Evolutionary conservation across 2,329 filamentous ascomycete species (phyloP).

Genomic region (Zymoseptoria crescenta): DNA sequence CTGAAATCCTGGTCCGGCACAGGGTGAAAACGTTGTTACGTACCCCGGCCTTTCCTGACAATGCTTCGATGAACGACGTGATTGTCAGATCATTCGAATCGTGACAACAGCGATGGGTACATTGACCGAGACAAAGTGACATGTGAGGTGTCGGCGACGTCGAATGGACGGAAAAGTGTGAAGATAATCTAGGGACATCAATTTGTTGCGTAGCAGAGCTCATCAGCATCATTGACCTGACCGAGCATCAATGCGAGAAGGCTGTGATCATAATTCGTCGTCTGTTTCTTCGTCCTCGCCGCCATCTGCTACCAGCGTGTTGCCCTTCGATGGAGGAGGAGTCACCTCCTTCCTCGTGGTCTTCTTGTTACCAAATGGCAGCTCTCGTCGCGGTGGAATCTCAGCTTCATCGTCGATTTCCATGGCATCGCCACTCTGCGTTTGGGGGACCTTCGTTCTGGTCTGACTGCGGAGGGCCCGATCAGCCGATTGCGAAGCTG

Average conservation of each 20-base stretch:
- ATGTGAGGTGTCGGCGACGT: not conserved
- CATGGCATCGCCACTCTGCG: slow-evolving; percentile 2
- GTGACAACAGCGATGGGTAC: not conserved
- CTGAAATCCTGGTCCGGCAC: not conserved
- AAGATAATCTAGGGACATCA: not conserved
- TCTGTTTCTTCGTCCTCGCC: slow-evolving; percentile 28
- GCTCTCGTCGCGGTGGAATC: slow-evolving; percentile 14
- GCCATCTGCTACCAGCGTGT: not conserved
- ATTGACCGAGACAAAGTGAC: not conserved
- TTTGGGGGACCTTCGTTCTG: not conserved
- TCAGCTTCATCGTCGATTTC: slow-evolving; percentile 9
- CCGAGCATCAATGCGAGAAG: not conserved
- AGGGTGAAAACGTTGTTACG: not conserved
- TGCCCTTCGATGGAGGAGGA: slow-evolving; percentile 5
- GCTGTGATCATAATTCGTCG: slow-evolving; percentile 24
- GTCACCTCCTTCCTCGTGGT: slow-evolving; percentile 8
- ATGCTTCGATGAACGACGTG: not conserved
- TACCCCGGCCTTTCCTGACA: not conserved
- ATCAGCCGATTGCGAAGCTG: slow-evolving; percentile 1
- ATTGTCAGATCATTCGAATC: not conserved
- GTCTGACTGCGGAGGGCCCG: slow-evolving; percentile 1
- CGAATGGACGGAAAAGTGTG: not conserved
- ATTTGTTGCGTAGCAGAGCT: not conserved
- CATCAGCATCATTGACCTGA: not conserved
- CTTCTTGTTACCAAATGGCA: slow-evolving; percentile 15